These are phyloP conservation scores for Dianthus caryophyllus DNA, from an alignment of 148 eudicot species.

Conservation along the genomic window DNA sequence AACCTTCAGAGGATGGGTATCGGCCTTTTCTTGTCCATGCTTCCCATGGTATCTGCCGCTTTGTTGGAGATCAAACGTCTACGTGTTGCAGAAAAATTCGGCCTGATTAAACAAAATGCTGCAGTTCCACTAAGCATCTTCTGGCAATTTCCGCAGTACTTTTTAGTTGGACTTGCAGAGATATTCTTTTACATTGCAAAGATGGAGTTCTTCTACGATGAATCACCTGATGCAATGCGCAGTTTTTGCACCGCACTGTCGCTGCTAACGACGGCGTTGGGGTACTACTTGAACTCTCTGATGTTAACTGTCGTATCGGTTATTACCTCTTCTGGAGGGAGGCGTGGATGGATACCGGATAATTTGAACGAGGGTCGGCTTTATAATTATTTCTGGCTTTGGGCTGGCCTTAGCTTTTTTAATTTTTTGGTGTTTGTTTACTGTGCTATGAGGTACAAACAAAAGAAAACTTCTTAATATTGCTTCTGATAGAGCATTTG, in stretches of 20 bases:
- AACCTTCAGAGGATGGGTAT: conserved; percentile 15
- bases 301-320: conserved; percentile 11
- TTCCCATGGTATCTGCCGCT: conserved; percentile 13
- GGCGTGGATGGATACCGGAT: conserved; percentile 13
- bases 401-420: conserved; percentile 46
- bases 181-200: neutral
- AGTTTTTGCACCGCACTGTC: conserved; percentile 17
- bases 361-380: conserved; percentile 9
- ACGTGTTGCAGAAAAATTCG: conserved; percentile 10
- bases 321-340: conserved; percentile 21
- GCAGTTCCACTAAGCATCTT: conserved; percentile 31
- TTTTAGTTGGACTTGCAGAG: conserved; percentile 13
- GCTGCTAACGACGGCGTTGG: conserved; percentile 4
- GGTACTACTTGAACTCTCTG: conserved; percentile 7
- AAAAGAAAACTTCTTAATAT: conserved; percentile 23
- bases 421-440: conserved; percentile 43
- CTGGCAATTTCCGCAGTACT: conserved; percentile 71
- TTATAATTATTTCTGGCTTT: conserved; percentile 46
- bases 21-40: conserved; percentile 11
- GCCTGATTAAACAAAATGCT: conserved; percentile 7
- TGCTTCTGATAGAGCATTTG: too few relatives aligned
- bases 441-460: conserved; percentile 49
- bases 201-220: conserved; percentile 14
- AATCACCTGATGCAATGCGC: conserved; percentile 17
- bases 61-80: conserved; percentile 16